These are phyloP conservation scores for Podila clonocystis DNA, from an alignment of 192 early-diverging fungal genomes.

Conservation along the genomic window DNA sequence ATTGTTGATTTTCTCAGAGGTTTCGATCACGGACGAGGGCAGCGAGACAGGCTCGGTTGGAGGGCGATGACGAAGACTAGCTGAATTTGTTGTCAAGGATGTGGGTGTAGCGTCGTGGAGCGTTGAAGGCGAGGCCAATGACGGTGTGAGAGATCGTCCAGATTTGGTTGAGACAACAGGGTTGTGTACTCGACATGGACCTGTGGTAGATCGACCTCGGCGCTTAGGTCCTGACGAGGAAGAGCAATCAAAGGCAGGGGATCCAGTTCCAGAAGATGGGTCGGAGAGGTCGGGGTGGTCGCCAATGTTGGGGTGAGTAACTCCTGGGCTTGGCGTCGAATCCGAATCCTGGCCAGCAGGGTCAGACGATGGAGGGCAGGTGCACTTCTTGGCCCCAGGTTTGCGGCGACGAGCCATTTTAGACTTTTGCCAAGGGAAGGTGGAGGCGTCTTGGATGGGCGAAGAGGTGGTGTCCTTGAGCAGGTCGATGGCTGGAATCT, in stretches of 20 bases:
- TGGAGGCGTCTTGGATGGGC: constrained; percentile 34
- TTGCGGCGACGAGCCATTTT: constrained; percentile 39
- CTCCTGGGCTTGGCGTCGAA: neutral
- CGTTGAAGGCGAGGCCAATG: neutral
- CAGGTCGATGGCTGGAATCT: constrained; percentile 23
- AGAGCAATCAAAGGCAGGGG: neutral
- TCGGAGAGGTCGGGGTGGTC: neutral
- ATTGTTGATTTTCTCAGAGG: constrained; percentile 51
- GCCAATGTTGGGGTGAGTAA: neutral
- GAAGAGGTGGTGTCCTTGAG: constrained; percentile 25
- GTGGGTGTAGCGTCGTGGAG: neutral
- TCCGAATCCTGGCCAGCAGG: constrained; percentile 41
- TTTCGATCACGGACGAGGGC: constrained; percentile 46
- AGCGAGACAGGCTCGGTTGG: constrained; percentile 25
- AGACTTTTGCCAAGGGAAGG: constrained; percentile 47
- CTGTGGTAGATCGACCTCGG: constrained; percentile 32
- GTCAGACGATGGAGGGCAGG: constrained; percentile 32
- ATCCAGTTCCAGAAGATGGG: neutral
- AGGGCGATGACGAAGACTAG: constrained; percentile 43
- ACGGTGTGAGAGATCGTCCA: constrained; percentile 27
- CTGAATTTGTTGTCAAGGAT: neutral
- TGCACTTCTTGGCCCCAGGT: constrained; percentile 25
- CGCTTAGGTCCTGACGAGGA: neutral
- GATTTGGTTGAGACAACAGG: constrained; percentile 17
- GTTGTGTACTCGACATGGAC: constrained; percentile 43